Conservation (phyloP, 495 filamentous ascomycete genomes). For the Aspergillus indologenus region DNA sequence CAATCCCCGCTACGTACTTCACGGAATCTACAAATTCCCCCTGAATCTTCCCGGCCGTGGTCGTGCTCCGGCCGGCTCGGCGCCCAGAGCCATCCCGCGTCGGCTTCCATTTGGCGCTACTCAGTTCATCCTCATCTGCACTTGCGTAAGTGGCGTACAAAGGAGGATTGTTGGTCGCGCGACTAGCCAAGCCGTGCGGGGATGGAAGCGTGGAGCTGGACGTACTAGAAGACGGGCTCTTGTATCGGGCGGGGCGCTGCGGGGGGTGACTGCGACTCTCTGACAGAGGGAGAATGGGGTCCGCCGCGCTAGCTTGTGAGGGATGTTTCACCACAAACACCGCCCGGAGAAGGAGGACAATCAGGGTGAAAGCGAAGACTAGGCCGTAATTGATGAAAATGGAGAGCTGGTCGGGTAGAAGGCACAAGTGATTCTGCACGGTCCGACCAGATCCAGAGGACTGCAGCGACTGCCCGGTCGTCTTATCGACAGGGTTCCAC, state of each 20-base stretch:
- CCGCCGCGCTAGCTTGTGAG: constrained; percentile 15
- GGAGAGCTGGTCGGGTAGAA: constrained; percentile 81
- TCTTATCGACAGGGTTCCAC: constrained; percentile 78
- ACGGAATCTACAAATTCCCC: constrained; percentile 30
- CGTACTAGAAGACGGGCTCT: constrained; percentile 35
- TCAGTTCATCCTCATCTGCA: constrained; percentile 25
- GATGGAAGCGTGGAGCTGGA: constrained; percentile 37
- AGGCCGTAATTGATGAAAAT: constrained; percentile 76
- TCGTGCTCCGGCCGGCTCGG: constrained; percentile 12
- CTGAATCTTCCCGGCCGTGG: constrained; percentile 16
- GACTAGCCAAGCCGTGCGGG: constrained; percentile 32
- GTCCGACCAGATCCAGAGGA: constrained; percentile 46
- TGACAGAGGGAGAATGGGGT: constrained; percentile 36
- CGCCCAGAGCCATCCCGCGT: constrained; percentile 7
- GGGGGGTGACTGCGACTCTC: constrained; percentile 24
- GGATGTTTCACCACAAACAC: constrained; percentile 43
- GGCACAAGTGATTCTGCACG: constrained; percentile 82
- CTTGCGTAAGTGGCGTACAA: constrained; percentile 30
- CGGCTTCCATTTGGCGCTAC: constrained; percentile 23
- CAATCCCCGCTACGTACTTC: constrained; percentile 41
- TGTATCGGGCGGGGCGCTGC: constrained; percentile 17
- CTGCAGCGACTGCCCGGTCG: constrained; percentile 54
- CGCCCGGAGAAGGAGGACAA: constrained; percentile 58
- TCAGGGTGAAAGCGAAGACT: constrained; percentile 57
- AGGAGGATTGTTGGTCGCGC: constrained; percentile 25